These are phyloP conservation scores for Cucumis sativus DNA, from an alignment of 306 rosid genomes.

Conservation along the genomic window DNA sequence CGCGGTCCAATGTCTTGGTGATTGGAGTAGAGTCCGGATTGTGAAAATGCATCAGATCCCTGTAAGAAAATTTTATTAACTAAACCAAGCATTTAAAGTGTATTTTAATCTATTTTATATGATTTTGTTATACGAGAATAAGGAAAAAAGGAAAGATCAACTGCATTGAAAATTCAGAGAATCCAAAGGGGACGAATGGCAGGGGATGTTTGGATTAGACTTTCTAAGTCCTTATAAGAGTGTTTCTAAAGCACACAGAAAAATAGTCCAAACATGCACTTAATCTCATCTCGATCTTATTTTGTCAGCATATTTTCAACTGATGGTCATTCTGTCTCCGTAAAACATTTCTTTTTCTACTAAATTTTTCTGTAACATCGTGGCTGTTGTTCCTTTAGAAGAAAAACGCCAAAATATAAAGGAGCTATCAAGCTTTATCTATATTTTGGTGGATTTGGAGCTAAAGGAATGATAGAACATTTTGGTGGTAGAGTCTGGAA, in stretches of 20 bases:
- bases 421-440: background rate
- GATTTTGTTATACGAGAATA: background rate
- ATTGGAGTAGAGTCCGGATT: conserved; percentile 86
- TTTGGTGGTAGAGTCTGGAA: background rate
- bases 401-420: background rate
- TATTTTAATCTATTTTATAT: background rate
- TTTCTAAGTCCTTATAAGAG: no score
- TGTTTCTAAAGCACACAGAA: no score
- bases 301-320: background rate
- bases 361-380: background rate
- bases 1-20: conserved; percentile 97
- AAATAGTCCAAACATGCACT: no score
- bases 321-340: background rate
- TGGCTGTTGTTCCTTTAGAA: background rate
- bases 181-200: no score
- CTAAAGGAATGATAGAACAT: background rate
- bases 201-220: no score
- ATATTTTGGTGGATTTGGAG: background rate
- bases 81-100: background rate
- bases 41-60: conserved; percentile 94
- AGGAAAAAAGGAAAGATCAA: background rate
- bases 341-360: background rate
- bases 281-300: background rate
- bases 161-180: background rate
- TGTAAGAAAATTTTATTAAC: conserved; percentile 14